Percentiles rank a stretch among this genome's conserved stretches.
Evolutionary conservation across 208 protist species (phyloP).

Genomic region (Perkinsela sp.): DNA sequence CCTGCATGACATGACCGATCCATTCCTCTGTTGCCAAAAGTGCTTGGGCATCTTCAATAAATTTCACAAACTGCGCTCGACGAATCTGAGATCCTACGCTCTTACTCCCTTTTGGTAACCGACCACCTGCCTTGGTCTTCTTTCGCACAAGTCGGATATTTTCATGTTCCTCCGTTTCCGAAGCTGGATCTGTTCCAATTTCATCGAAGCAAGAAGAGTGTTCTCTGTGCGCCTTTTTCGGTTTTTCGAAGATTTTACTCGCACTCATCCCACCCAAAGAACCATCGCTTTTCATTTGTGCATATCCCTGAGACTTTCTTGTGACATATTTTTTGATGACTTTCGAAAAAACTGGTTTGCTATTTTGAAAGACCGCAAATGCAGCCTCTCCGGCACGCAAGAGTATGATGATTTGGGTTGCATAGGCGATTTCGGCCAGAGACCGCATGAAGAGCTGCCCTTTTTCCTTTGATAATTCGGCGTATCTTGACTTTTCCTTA

Average conservation of each 20-base stretch:
- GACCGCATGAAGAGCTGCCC: neutral
- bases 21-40: neutral
- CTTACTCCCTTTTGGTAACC: neutral
- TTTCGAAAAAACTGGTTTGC: neutral
- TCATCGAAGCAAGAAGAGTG: neutral
- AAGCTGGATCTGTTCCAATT: no score
- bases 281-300: neutral
- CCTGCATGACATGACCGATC: neutral
- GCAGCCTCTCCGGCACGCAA: neutral
- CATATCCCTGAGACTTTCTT: neutral
- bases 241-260: neutral
- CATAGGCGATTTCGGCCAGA: neutral
- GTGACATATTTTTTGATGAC: neutral
- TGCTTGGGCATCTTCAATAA: neutral
- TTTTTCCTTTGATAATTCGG: neutral
- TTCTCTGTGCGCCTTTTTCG: neutral
- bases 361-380: neutral
- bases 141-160: neutral
- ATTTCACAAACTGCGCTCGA: neutral
- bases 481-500: no score
- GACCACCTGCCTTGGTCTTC: neutral
- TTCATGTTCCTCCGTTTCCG: neutral
- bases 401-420: neutral
- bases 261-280: neutral
- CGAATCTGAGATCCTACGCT: neutral